Percentiles rank a stretch among this genome's conserved stretches.
phyloP scores from a whole-genome alignment of 371 early-diverging fungal species.

The Mucor circinelloides region DNA sequence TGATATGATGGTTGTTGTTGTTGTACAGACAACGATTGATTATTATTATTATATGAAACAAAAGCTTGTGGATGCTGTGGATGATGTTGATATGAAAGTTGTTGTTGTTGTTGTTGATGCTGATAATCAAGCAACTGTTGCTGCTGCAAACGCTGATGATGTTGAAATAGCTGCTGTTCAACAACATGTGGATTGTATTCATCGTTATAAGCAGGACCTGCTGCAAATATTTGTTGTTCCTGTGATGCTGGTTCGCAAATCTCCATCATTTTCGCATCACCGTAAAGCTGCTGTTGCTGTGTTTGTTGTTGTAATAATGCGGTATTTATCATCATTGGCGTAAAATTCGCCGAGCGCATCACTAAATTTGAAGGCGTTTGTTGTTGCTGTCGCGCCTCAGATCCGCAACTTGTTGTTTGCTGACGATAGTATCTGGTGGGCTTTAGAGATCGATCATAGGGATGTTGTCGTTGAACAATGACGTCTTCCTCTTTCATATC shows the following conservation, averaged over 20 bases:
- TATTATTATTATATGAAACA: background rate
- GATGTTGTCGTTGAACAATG: background rate
- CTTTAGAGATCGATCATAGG: constrained; percentile 11
- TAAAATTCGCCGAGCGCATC: background rate
- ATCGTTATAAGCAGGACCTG: constrained; percentile 11
- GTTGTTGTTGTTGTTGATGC: background rate
- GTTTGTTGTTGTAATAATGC: constrained; percentile 5
- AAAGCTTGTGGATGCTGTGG: background rate
- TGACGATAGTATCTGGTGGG: background rate
- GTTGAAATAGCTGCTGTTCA: background rate
- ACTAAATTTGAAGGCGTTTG: background rate
- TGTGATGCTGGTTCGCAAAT: constrained; percentile 1
- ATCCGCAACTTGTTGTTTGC: background rate
- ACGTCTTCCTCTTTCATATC: background rate
- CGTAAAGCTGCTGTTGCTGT: background rate
- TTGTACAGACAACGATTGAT: background rate
- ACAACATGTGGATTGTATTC: background rate
- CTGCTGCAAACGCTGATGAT: background rate
- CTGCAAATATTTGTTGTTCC: constrained; percentile 16
- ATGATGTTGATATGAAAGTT: background rate
- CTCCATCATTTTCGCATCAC: background rate
- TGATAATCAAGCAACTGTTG: background rate
- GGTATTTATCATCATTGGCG: constrained; percentile 7
- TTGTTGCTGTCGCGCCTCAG: background rate
- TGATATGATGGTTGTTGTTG: background rate